Base-by-base conservation (phyloP, 352 stramenopile genomes). In the Stramenopiles sp. region DNA sequence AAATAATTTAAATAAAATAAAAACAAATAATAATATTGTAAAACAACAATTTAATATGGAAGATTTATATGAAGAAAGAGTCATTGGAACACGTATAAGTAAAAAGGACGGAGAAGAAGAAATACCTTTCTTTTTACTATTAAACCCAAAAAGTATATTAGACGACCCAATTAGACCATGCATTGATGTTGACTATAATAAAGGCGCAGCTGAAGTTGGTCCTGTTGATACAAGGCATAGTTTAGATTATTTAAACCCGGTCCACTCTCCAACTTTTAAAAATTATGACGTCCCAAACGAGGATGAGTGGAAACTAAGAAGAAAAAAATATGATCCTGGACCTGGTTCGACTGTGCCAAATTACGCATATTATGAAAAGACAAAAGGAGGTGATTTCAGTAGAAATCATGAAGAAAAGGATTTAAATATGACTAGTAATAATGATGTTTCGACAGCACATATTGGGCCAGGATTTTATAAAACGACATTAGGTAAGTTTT, bases 251-350 rank as follows among this genome's bases (percentile, higher is more conserved):
- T 69, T 69, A 27, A 23, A 20, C 53, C 53, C 53, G 27, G 53
- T 69, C 20, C 20, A 27, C 20, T 69, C 53, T 23, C 20, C 53
- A 27, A 69, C 53, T 27, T 69, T 69, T 27, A 69, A 69, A 69
- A 69, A 69, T 27, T 69, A 69, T 27, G 53, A 69, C 53, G 53
- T 69, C 20, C 53, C 53, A 69, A 69, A 69, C 53, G 53, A 69
- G 53, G 20, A 23, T 23, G 53, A 69, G 53, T 69, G 53, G 53
- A 20, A 69, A 27, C 53, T 69, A 27, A 20, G 53, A 69, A 20
- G 53, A 69, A 69, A 69, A 69, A 69, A 69, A 69, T 20, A 69
- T 69, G 53, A 69, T 69, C 53, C 53, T 69, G 53, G 53, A 23
- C 53, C 53, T 69, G 53, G 53, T 69, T 20, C 20, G 53, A 27